A percentile compares a stretch with the other conserved stretches of the same genome.
phyloP scores from a whole-genome alignment of 2,329 filamentous ascomycete species.

The Penicillium freii region DNA sequence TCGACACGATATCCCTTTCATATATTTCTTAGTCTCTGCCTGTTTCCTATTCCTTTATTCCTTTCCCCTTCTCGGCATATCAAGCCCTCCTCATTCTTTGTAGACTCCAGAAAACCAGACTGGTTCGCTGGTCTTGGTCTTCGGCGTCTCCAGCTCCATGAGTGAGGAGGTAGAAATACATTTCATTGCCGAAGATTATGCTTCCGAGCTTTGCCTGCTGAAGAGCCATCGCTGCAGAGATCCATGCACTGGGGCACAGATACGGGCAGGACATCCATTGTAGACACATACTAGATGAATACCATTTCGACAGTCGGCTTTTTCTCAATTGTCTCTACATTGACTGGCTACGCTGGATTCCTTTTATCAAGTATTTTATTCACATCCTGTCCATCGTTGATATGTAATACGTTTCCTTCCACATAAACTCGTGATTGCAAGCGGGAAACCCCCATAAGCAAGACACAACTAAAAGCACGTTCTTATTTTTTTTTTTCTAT shows the following conservation, averaged over 20 bases:
- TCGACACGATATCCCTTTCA: constrained; percentile 11
- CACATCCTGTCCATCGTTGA: constrained; percentile 21
- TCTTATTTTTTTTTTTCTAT: constrained; percentile 10
- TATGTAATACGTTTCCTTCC: constrained; percentile 23
- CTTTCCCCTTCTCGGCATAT: constrained; percentile 36
- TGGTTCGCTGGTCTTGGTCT: constrained; percentile 24
- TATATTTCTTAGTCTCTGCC: neutral
- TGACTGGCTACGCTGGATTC: neutral
- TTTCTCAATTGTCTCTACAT: neutral
- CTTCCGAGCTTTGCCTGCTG: constrained; percentile 49
- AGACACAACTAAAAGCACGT: constrained; percentile 20
- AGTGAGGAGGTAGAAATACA: constrained; percentile 45
- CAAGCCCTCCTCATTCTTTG: constrained; percentile 46
- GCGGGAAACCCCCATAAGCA: constrained; percentile 9
- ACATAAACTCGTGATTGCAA: constrained; percentile 25
- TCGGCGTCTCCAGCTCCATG: constrained; percentile 30
- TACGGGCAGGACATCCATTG: constrained; percentile 59
- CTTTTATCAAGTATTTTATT: constrained; percentile 15
- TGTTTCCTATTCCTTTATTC: neutral
- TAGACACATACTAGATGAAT: constrained; percentile 5
- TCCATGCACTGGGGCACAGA: constrained; percentile 62
- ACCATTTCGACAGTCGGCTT: neutral
- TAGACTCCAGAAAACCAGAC: constrained; percentile 26
- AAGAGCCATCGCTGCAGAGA: constrained; percentile 63
- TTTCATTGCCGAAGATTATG: constrained; percentile 38